phyloP scores from a whole-genome alignment of 192 early-diverging fungal species.

The Coemansia sp. region DNA sequence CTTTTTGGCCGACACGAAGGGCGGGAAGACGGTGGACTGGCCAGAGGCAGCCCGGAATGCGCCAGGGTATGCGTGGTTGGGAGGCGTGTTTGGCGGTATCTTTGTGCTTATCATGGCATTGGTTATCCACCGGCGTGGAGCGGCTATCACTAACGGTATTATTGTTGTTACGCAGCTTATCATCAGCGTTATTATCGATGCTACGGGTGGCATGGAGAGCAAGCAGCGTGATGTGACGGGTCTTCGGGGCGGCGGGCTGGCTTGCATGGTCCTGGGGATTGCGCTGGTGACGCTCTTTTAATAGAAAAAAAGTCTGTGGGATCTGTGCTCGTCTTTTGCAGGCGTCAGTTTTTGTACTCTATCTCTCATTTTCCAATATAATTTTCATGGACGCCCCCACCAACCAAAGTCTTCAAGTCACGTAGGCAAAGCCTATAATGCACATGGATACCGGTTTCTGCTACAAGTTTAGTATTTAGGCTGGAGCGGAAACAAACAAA shows the following conservation, averaged over 20 bases:
- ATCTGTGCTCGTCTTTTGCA: neutral
- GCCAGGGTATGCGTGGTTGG: conserved; percentile 48
- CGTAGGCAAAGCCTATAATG: neutral
- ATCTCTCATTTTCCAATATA: neutral
- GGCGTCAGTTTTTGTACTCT: neutral
- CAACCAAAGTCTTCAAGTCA: neutral
- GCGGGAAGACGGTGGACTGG: conserved; percentile 48
- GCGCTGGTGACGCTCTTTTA: conserved; percentile 50
- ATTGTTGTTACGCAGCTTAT: conserved; percentile 53
- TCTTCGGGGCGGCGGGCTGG: conserved; percentile 46
- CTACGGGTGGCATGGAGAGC: conserved; percentile 35
- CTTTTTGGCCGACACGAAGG: conserved; percentile 48
- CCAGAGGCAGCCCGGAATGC: conserved; percentile 16
- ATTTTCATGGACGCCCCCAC: neutral
- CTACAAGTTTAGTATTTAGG: neutral
- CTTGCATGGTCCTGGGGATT: conserved; percentile 54
- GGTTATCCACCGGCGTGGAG: conserved; percentile 51
- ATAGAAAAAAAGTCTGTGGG: too few species aligned
- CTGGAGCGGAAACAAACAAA: neutral
- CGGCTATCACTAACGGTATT: conserved; percentile 49
- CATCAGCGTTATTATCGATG: conserved; percentile 46
- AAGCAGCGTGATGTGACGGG: conserved; percentile 34
- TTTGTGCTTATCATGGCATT: conserved; percentile 51
- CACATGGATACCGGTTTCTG: neutral
- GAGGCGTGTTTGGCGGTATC: conserved; percentile 48